Evolutionary conservation across 371 early-diverging fungal genomes (phyloP), one percentile per base, ranked within the genome.

Genomic region (Caulochytrium protostelioides): DNA sequence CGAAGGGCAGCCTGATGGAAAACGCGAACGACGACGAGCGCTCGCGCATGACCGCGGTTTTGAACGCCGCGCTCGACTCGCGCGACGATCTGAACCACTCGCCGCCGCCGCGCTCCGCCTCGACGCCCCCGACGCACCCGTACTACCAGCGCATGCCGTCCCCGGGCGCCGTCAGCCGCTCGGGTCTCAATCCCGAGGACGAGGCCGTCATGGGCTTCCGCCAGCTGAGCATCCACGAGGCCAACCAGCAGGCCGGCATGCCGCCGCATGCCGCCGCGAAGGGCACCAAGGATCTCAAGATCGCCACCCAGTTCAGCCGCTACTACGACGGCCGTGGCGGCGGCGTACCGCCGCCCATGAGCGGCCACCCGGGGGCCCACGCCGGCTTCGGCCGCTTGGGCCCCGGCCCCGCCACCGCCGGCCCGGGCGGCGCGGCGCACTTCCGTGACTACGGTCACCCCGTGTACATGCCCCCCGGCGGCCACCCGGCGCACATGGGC

Each of bases 91-190:
- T 64, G 45, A 31, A 25, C 26, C 30, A 18, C 9, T 37, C 54
- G 1, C 62, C 66, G 1, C 64, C 64, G 0, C 55, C 50, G 15
- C 63, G 72, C 4, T 53, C 70, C 1, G 61, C 70, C 4, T 69
- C 70, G 1, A 69, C 70, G 0, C 72, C 72, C 14, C 72, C 72
- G 6, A 46, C 54, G 20, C 72, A 63, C 24, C 44, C 47, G 40
- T 48, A 49, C 32, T 40, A 52, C 22, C 43, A 32, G n/a, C 39
- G 47, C 21, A 44, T n/a, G n/a, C n/a, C n/a, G n/a, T n/a, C n/a
- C n/a, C n/a, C n/a, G n/a, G n/a, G n/a, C n/a, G n/a, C n/a, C n/a
- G n/a, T n/a, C n/a, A n/a, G n/a, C n/a, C n/a, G n/a, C n/a, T 14
- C 18, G 24, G 15, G 18, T 18, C 15, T 13, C 16, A 14, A 32